Evolutionary conservation across 2,329 filamentous ascomycete genomes (phyloP).

Genomic region (Chalaropsis thielavioides): DNA sequence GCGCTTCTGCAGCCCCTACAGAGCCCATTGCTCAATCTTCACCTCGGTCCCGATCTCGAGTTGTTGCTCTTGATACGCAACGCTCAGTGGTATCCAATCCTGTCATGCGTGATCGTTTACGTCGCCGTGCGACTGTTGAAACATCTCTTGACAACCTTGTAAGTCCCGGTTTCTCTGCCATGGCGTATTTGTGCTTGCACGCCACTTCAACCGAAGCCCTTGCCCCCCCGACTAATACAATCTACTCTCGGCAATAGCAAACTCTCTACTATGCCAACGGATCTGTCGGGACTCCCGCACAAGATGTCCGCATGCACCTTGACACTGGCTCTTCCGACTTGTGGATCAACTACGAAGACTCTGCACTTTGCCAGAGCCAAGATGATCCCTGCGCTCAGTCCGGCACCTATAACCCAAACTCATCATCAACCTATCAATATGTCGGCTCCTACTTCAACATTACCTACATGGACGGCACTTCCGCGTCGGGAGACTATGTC

Average conservation of each 20-base stretch:
- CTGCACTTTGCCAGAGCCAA: conserved; percentile 39
- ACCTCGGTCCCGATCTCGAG: conserved; percentile 27
- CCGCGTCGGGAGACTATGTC: conserved; percentile 65
- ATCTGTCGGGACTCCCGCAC: conserved; percentile 47
- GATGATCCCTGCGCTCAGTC: conserved; percentile 41
- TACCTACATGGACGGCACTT: conserved; percentile 69
- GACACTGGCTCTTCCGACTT: conserved; percentile 58
- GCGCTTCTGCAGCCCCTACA: conserved; percentile 9
- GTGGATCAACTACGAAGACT: conserved; percentile 54
- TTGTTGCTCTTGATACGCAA: conserved; percentile 34
- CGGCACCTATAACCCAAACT: conserved; percentile 54
- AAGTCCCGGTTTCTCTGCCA: conserved; percentile 18
- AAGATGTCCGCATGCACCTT: conserved; percentile 42
- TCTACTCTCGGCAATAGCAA: conserved; percentile 28
- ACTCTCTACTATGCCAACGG: conserved; percentile 51
- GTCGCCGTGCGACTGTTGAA: conserved; percentile 31
- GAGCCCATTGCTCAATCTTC: background rate
- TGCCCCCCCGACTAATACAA: background rate
- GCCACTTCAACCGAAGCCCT: background rate
- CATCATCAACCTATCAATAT: conserved; percentile 62
- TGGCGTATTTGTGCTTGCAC: background rate
- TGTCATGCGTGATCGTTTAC: conserved; percentile 31
- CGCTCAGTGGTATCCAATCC: conserved; percentile 28
- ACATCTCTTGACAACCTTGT: conserved; percentile 44
- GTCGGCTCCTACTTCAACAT: conserved; percentile 72